A percentile compares a stretch with the other conserved stretches of the same genome.
phyloP scores from a whole-genome alignment of 2,329 filamentous ascomycete genomes.

The Sclerotinia spermophila region DNA sequence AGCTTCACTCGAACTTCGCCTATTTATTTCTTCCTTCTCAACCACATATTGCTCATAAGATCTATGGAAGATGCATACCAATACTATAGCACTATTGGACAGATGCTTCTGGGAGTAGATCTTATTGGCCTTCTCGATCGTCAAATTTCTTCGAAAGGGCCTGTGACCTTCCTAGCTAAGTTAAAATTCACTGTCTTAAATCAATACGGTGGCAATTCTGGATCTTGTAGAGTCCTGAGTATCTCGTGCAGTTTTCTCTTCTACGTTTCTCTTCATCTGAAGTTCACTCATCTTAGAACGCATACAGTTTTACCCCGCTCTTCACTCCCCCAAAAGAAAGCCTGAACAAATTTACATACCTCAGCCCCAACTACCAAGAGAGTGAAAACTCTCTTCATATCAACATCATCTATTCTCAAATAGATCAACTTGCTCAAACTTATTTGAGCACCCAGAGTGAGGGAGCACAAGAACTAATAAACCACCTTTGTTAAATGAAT shows the following conservation, averaged over 20 bases:
- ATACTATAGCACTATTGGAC: not conserved
- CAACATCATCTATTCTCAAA: not conserved
- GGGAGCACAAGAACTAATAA: not conserved
- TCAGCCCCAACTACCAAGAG: not conserved
- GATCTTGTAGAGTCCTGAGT: not conserved
- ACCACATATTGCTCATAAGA: no score
- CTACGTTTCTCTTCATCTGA: not conserved
- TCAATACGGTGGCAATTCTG: not conserved
- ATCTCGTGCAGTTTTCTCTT: not conserved
- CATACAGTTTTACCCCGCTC: not conserved
- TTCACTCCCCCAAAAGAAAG: not conserved
- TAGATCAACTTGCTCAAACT: rapidly evolving
- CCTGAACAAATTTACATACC: not conserved
- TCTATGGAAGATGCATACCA: not conserved
- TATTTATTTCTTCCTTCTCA: not conserved
- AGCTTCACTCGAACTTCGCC: not conserved
- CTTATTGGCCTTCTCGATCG: not conserved
- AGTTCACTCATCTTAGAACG: not conserved
- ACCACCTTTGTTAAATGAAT: not conserved
- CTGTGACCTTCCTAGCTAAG: not conserved
- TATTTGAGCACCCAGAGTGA: not conserved
- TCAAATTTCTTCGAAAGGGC: not conserved
- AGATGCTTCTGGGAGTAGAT: not conserved
- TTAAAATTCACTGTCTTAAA: not conserved
- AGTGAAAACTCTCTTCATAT: rapidly evolving